These are phyloP conservation scores for Volvox africanus DNA, from an alignment of 139 green algal genomes.

Conservation along the genomic window DNA sequence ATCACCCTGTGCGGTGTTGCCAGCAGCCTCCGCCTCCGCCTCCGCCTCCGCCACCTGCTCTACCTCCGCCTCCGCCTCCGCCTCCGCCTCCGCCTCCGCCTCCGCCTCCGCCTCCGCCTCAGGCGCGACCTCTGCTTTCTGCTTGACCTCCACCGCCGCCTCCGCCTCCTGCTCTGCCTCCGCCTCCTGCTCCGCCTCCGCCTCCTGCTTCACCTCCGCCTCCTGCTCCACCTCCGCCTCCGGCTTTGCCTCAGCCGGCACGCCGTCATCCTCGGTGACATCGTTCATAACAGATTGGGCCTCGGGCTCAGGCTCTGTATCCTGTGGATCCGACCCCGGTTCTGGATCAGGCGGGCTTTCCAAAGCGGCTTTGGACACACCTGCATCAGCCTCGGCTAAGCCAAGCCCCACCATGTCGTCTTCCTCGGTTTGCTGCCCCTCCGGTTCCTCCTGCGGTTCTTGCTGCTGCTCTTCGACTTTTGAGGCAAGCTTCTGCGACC, in stretches of 20 bases:
- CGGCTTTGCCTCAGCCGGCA: not conserved
- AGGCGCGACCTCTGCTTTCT: not conserved
- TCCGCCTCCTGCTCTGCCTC: not conserved
- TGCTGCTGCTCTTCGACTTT: not conserved
- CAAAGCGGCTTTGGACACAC: not conserved
- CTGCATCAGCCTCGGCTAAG: not conserved
- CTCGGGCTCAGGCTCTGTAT: not conserved
- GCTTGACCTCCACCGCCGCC: not conserved
- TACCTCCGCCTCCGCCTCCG: not conserved
- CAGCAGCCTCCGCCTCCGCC: not conserved
- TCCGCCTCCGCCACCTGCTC: not conserved
- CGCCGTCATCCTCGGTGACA: not conserved
- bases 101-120: not conserved
- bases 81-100: not conserved
- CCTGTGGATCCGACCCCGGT: no score
- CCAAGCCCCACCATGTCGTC: not conserved
- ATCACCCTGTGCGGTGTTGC: not conserved
- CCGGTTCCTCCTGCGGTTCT: not conserved
- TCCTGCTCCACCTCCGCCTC: not conserved
- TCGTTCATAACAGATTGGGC: not conserved
- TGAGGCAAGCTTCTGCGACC: not conserved
- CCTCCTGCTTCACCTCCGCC: not conserved
- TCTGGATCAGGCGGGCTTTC: no score
- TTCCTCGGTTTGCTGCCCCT: not conserved
- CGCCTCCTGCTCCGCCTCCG: not conserved